A percentile compares a stretch with the other conserved stretches of the same genome.
Conservation (phyloP, 768 basidiomycete genomes). For the Daedalea quercina region DNA sequence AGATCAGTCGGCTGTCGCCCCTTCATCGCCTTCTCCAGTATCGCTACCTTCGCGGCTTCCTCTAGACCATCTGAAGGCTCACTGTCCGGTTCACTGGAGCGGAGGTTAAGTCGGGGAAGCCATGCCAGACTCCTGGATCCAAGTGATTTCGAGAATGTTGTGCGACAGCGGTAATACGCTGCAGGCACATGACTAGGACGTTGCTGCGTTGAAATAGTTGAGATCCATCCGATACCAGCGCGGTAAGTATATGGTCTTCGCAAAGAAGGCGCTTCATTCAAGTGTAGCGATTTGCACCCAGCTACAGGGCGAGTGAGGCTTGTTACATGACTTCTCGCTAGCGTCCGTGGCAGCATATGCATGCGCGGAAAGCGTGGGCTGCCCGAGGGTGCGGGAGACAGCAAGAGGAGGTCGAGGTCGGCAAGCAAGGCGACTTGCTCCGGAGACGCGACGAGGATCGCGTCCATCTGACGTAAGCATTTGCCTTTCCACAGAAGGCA, state of each 20-base stretch:
- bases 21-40: slow-evolving; percentile 82
- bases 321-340: slow-evolving; percentile 14
- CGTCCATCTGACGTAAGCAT: slow-evolving; percentile 6
- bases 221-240: slow-evolving; percentile 4
- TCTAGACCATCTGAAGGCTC: slow-evolving; percentile 40
- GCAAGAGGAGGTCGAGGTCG: neutral
- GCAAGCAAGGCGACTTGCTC: neutral
- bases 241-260: slow-evolving; percentile 11
- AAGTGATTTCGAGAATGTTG: neutral
- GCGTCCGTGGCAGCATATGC: slow-evolving; percentile 7
- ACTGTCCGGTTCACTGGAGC: slow-evolving; percentile 8
- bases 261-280: slow-evolving; percentile 1
- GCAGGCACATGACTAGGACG: neutral
- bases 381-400: neutral
- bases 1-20: slow-evolving; percentile 84
- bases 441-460: neutral
- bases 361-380: slow-evolving; percentile 10
- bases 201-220: neutral
- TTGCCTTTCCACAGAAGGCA: neutral
- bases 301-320: neutral
- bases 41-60: slow-evolving; percentile 63
- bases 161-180: neutral
- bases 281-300: slow-evolving; percentile 1
- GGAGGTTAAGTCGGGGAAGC: slow-evolving; percentile 22
- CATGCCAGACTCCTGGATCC: slow-evolving; percentile 19